Base-by-base conservation (phyloP, 768 basidiomycete genomes). In the Psilocybe subaeruginosa region DNA sequence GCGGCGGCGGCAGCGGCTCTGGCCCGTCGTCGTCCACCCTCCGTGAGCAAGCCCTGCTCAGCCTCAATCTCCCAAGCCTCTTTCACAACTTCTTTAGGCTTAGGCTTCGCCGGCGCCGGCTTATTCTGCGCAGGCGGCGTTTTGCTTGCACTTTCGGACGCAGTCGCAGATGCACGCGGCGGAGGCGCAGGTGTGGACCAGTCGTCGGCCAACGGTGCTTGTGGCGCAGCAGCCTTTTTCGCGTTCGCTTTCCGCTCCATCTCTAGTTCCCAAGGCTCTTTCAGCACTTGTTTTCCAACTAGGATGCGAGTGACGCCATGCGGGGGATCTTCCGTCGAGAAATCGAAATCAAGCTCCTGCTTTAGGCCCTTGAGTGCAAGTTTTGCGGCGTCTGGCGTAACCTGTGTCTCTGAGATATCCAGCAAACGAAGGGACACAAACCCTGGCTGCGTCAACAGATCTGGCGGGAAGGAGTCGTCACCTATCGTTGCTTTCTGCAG, bases 41-140 rank as follows among this genome's bases (percentile, higher is more conserved):
- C 92, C 0, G 90, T 90, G 31, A 89, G 69, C 51, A 92, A 70
- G 0, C 90, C 90, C 61, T 87, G 87, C 67, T 92, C 90, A 0
- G 88, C 89, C 61, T 91, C 90, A 31, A 90, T 80, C 65, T 93
- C 92, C 91, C 91, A 92, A n/a, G 80, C 70, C 68, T 92, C 92
- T 68, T 90, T 92, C 9, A 78, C 67, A 0, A 80, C 72, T 46
- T 77, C 80, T 54, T 74, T 72, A 33, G 69, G 72, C 52, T 74
- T 72, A 33, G 69, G 72, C 23, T 65, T 61, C 17, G 67, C 59
- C 4, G 64, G 57, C 14, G 54, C 52, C 3, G 62, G 35, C 17
- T 41, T 53, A 3, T 53, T n/a, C 19, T 56, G 29, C 4, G 23
- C 27, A n/a, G 64, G 50, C 9, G 57, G 30, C 19, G 56, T 58